phyloP scores from a whole-genome alignment of 164 flowering plant genomes.

The Sextonia rubra region DNA sequence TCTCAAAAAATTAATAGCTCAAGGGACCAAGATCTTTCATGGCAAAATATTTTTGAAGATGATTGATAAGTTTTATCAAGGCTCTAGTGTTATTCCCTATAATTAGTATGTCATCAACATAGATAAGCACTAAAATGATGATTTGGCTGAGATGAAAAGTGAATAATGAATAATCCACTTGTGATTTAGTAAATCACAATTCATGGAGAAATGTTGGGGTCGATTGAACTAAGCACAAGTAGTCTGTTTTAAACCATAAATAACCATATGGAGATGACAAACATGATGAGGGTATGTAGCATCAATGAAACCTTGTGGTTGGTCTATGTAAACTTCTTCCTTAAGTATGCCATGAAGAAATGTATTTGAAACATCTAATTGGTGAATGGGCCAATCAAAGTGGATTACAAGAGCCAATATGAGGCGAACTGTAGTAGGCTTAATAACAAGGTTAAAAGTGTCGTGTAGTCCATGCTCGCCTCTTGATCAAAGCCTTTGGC shows the following conservation, averaged over 20 bases:
- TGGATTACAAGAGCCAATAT: no score
- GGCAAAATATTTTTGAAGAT: not conserved
- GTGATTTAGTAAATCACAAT: not conserved
- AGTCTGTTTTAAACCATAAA: constrained; percentile 12
- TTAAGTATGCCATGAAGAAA: not conserved
- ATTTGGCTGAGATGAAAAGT: not conserved
- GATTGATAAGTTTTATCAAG: not conserved
- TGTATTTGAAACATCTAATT: no score
- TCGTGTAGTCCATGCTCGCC: not conserved
- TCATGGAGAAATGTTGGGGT: not conserved
- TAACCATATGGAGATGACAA: not conserved
- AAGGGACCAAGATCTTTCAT: constrained; percentile 2
- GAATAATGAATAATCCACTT: constrained; percentile 4
- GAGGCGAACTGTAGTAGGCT: no score
- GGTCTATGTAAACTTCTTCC: not conserved
- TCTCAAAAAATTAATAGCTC: not conserved
- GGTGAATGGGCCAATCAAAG: no score
- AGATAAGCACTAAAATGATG: not conserved
- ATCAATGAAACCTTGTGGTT: constrained; percentile 1
- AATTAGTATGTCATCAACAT: constrained; percentile 1
- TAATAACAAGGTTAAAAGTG: no score
- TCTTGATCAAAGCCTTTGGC: not conserved
- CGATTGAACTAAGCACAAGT: constrained; percentile 8
- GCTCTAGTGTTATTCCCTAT: not conserved
- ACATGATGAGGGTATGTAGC: not conserved